Evolutionary conservation across 495 filamentous ascomycete genomes (phyloP), one percentile per base, ranked within the genome.

Genomic region (Aspergillus wentii): DNA sequence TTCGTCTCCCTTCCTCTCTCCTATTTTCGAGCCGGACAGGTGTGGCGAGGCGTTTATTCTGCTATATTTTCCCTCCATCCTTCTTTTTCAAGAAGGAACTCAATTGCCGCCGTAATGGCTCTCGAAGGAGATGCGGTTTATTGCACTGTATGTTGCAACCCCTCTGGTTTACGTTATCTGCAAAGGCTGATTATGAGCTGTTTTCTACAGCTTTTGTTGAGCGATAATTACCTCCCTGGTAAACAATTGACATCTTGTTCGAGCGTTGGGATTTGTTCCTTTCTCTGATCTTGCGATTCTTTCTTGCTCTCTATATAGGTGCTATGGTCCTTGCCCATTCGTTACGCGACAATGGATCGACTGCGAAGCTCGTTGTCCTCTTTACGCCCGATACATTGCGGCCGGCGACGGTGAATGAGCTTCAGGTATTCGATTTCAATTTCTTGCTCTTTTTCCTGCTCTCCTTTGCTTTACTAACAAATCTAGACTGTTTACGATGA

Each of bases 321-420:
- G 90, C 91, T 40, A 79, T 90, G 41, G 90, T 99, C 21, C 78
- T 99, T 42, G 91, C 88, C 38, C 88, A 96, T 69, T 96, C 92
- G 23, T 69, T 99, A 34, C 86, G 86, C 63, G 94, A 97, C 82
- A 84, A 80, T 51, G 86, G 87, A 35, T 87, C 92, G 18, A 80
- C 65, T 38, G 92, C 87, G 67, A 90, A 84, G 66, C 72, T 99
- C 45, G 87, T 85, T 33, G 81, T 83, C 50, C 71, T 97, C 35
- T 80, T 88, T 52, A 94, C 88, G 9, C 71, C 82, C 18, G 87
- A 91, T 45, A 80, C 64, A 19, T 68, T 97, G 35, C 81, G 79
- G 14, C 57, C 74, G 14, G 78, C 77, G 15, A 87, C 86, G 17
- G 71, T 97, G 19, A 72, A 73, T 8, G 80, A 92, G 64, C 75